Percentiles rank a stretch among this genome's conserved stretches.
phyloP scores from a whole-genome alignment of 2,329 filamentous ascomycete species.

The Paecilomyces dactylethromorphus region DNA sequence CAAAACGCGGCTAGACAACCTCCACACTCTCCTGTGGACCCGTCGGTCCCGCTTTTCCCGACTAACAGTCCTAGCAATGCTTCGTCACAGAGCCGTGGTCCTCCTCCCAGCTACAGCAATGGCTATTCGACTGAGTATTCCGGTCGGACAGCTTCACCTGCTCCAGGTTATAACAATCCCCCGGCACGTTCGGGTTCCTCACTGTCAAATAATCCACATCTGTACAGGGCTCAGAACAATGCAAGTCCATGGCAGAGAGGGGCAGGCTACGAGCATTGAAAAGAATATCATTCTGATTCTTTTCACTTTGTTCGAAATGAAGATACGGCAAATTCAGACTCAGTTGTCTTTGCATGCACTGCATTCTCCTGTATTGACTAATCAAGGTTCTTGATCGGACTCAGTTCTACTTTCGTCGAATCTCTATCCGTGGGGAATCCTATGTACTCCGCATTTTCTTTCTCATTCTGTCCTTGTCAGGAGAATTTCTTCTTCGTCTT shows the following conservation, averaged over 20 bases:
- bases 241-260: constrained; percentile 60
- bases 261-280: constrained; percentile 56
- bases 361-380: constrained; percentile 10
- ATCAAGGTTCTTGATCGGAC: neutral
- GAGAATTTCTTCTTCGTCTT: constrained; percentile 9
- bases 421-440: constrained; percentile 5
- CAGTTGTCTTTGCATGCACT: constrained; percentile 19
- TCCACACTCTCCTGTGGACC: constrained; percentile 44
- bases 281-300: constrained; percentile 12
- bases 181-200: constrained; percentile 26
- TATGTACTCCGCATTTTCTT: constrained; percentile 2
- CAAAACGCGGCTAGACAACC: constrained; percentile 28
- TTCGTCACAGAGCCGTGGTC: constrained; percentile 32
- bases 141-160: constrained; percentile 23
- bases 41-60: constrained; percentile 42
- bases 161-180: constrained; percentile 24
- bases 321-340: constrained; percentile 25
- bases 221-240: constrained; percentile 46
- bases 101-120: constrained; percentile 24
- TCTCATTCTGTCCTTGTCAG: constrained; percentile 12
- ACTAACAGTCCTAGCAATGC: constrained; percentile 33
- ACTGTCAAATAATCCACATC: constrained; percentile 15
- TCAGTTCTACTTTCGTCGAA: constrained; percentile 5
- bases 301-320: constrained; percentile 28
- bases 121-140: constrained; percentile 10